phyloP scores from a whole-genome alignment of 1,284 basidiomycete species.

The Coniferiporia weirii region DNA sequence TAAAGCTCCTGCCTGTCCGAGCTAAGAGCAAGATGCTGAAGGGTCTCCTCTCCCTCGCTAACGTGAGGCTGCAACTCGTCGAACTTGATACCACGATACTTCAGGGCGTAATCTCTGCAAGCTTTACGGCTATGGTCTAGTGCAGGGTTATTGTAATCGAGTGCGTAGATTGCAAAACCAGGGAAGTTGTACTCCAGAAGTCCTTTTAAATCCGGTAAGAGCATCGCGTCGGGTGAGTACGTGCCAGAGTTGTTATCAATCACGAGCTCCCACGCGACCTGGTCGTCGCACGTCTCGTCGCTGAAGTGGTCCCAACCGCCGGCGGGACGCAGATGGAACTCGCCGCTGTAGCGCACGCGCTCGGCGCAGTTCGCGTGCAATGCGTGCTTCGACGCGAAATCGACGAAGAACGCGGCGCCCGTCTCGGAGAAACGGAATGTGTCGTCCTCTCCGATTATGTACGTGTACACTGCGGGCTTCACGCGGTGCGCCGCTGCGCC shows the following conservation, averaged over 20 bases:
- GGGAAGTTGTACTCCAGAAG: conserved; percentile 67
- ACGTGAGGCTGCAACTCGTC: conserved; percentile 61
- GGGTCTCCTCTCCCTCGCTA: conserved; percentile 46
- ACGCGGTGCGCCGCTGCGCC: conserved; percentile 40
- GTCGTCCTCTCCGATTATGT: conserved; percentile 64
- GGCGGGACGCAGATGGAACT: conserved; percentile 69
- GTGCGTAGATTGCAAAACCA: conserved; percentile 51
- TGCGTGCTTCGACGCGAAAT: conserved; percentile 69
- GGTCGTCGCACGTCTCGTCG: conserved; percentile 47
- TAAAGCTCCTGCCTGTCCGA: too few species aligned
- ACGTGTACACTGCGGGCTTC: conserved; percentile 76
- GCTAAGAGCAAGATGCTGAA: conserved; percentile 27
- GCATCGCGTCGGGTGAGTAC: conserved; percentile 56
- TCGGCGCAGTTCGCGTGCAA: conserved; percentile 37
- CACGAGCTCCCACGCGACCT: conserved; percentile 64
- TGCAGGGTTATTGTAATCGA: conserved; percentile 54
- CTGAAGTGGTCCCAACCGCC: conserved; percentile 62
- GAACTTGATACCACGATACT: conserved; percentile 46
- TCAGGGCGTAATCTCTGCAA: conserved; percentile 58
- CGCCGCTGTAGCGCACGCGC: conserved; percentile 63
- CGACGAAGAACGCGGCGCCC: conserved; percentile 74
- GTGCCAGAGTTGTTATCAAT: conserved; percentile 77
- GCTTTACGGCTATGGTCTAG: conserved; percentile 55
- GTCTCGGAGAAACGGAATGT: conserved; percentile 75
- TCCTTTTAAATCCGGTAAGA: conserved; percentile 50